Evolutionary conservation across 2,329 filamentous ascomycete genomes (phyloP).

Genomic region (Monosporascus sp.): DNA sequence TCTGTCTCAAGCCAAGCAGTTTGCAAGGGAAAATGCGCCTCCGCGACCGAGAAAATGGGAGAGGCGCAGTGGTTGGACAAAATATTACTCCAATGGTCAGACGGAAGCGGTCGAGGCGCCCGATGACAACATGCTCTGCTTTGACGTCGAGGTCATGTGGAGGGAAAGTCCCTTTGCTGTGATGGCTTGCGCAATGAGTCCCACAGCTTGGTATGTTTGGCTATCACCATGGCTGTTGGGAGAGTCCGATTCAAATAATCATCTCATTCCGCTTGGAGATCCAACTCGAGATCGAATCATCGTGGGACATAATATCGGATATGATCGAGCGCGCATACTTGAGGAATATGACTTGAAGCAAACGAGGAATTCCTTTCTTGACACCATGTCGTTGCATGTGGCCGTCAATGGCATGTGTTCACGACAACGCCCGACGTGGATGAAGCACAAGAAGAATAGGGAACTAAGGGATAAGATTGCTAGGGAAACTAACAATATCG

Average conservation of each 20-base stretch:
- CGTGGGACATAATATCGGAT: conserved; percentile 93
- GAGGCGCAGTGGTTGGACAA: conserved; percentile 83
- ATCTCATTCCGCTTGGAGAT: conserved; percentile 84
- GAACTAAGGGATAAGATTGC: conserved; percentile 78
- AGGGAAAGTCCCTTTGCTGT: conserved; percentile 88
- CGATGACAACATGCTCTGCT: conserved; percentile 76
- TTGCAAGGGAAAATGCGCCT: conserved; percentile 57
- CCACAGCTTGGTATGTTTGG: conserved; percentile 95
- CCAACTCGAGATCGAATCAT: conserved; percentile 67
- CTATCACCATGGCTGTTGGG: conserved; percentile 90
- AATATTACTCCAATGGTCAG: conserved; percentile 71
- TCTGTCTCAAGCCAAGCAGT: conserved; percentile 66
- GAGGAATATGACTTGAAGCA: conserved; percentile 88
- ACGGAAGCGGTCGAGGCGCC: conserved; percentile 69
- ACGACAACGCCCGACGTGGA: conserved; percentile 90
- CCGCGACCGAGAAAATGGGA: conserved; percentile 67
- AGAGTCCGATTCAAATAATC: conserved; percentile 69
- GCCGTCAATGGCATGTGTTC: conserved; percentile 99
- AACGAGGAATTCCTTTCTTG: conserved; percentile 79
- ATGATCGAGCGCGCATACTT: conserved; percentile 78
- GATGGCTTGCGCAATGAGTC: conserved; percentile 91
- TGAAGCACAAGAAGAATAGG: conserved; percentile 88
- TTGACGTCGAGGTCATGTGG: conserved; percentile 97
- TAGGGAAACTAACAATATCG: conserved; percentile 62
- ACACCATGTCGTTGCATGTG: conserved; percentile 97